Evolutionary conservation across 441 rosid species (phyloP).

Genomic region (Erysimum pusillum): DNA sequence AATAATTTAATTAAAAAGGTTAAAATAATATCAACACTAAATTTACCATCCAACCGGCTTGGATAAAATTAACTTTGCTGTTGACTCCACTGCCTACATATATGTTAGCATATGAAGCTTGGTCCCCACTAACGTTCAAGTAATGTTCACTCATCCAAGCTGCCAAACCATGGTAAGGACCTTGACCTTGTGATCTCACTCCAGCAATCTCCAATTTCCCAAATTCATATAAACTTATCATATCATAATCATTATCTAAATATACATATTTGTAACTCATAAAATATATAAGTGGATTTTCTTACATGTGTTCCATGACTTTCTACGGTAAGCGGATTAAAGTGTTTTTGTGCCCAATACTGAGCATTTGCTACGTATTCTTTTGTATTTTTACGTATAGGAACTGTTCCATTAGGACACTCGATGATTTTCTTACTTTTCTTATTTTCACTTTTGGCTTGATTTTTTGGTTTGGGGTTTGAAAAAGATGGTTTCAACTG

Average conservation of each 20-base stretch:
- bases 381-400: constrained; percentile 20
- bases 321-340: not conserved
- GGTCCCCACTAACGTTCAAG: not conserved
- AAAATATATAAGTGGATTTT: not conserved
- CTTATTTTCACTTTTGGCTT: not conserved
- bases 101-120: constrained; percentile 22
- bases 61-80: constrained; percentile 4
- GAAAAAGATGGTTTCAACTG: constrained; percentile 35
- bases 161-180: constrained; percentile 24
- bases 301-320: constrained; percentile 38
- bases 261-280: not conserved
- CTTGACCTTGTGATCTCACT: not conserved
- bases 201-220: constrained; percentile 5
- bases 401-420: constrained; percentile 36
- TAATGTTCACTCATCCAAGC: constrained; percentile 26
- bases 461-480: not conserved
- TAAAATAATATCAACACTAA: not conserved
- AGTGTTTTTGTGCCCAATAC: constrained; percentile 16
- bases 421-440: not conserved
- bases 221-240: not conserved
- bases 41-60: constrained; percentile 39
- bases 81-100: constrained; percentile 13
- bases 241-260: not conserved
- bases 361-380: constrained; percentile 7
- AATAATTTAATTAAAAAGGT: not conserved